A percentile compares a stretch with the other conserved stretches of the same genome.
Conservation (phyloP, 2,329 filamentous ascomycete genomes). For the Xylaria sp. region DNA sequence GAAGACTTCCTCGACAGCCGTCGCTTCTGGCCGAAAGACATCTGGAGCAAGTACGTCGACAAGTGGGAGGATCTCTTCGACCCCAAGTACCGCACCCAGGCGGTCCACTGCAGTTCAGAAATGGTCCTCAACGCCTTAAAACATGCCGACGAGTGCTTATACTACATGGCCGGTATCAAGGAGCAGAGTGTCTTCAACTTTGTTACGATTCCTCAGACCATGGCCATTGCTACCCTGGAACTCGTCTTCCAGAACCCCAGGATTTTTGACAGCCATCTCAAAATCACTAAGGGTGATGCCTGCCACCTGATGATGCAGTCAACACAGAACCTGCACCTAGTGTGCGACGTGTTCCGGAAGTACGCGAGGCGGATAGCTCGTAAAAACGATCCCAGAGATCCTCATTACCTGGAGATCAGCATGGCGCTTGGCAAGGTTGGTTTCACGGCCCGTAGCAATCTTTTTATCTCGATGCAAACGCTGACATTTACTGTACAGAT, state of each 20-base stretch:
- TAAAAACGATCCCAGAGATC: conserved; percentile 92
- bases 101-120: conserved; percentile 80
- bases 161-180: conserved; percentile 89
- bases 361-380: conserved; percentile 79
- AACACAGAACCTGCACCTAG: conserved; percentile 77
- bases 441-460: conserved; percentile 1
- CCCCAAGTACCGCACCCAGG: conserved; percentile 68
- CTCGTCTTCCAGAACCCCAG: conserved; percentile 85
- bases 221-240: conserved; percentile 95
- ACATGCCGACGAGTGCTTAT: conserved; percentile 89
- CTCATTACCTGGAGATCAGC: conserved; percentile 88
- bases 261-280: conserved; percentile 83
- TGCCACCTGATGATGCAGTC: conserved; percentile 89
- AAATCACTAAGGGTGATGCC: conserved; percentile 93
- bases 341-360: conserved; percentile 75
- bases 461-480: not conserved
- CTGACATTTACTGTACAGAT: conserved; percentile 49
- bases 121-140: conserved; percentile 89
- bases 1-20: conserved; percentile 86
- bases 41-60: conserved; percentile 93
- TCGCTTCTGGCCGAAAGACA: conserved; percentile 90
- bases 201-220: conserved; percentile 89
- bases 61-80: conserved; percentile 88
- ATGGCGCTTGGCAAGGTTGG: conserved; percentile 77
- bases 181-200: conserved; percentile 99